A percentile compares a stretch with the other conserved stretches of the same genome.
phyloP scores from a whole-genome alignment of 257 asterid genomes.

The Nicotiana attenuata region DNA sequence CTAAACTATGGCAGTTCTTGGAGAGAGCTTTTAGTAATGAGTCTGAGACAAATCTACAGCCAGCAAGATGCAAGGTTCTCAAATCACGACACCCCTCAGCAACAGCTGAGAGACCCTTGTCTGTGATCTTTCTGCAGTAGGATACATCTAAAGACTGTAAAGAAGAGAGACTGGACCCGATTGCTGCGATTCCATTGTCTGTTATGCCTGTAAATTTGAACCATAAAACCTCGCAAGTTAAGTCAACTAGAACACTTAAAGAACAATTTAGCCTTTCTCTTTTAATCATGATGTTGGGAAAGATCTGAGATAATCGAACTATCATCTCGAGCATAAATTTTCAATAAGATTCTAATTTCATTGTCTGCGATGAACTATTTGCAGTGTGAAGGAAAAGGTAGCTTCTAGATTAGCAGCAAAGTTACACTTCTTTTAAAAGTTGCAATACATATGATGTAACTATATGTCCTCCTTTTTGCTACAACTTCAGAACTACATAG shows the following conservation, averaged over 20 bases:
- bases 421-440: background rate
- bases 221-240: background rate
- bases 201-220: slow-evolving; percentile 61
- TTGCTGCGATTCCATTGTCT: slow-evolving; percentile 61
- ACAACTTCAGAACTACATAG: slow-evolving; percentile 3
- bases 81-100: slow-evolving; percentile 65
- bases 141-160: slow-evolving; percentile 77
- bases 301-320: background rate
- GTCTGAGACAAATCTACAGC: slow-evolving; percentile 77
- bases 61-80: slow-evolving; percentile 55
- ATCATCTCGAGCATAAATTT: background rate
- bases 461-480: background rate
- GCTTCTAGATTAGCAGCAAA: background rate
- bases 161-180: slow-evolving; percentile 58
- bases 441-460: background rate
- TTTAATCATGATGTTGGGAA: background rate
- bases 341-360: background rate
- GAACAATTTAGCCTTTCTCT: background rate
- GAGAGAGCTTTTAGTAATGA: slow-evolving; percentile 58
- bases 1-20: slow-evolving; percentile 54
- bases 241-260: background rate
- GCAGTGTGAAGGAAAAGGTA: background rate
- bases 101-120: slow-evolving; percentile 71
- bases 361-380: background rate
- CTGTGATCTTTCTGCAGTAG: slow-evolving; percentile 81